Evolutionary conservation across 2,329 filamentous ascomycete species (phyloP).

Genomic region (Aspergillus pseudonomiae): DNA sequence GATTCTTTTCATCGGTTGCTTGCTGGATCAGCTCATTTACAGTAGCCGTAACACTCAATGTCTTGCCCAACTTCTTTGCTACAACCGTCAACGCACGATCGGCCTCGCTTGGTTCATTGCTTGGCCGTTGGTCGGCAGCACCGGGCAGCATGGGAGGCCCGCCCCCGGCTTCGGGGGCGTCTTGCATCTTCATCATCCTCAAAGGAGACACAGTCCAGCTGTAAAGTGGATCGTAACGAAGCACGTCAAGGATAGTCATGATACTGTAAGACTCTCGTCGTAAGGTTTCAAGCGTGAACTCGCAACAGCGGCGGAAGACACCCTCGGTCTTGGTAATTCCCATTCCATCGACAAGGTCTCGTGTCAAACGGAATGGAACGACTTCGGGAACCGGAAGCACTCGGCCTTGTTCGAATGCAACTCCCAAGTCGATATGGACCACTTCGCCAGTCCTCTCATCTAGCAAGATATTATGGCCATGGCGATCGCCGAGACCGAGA

Average conservation of each 20-base stretch:
- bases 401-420: conserved; percentile 94
- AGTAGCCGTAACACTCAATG: conserved; percentile 88
- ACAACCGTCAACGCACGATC: conserved; percentile 91
- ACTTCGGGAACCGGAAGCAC: conserved; percentile 94
- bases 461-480: conserved; percentile 95
- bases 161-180: conserved; percentile 50
- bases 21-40: conserved; percentile 97
- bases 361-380: conserved; percentile 90
- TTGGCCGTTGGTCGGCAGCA: conserved; percentile 39
- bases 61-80: conserved; percentile 93
- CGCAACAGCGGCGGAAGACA: conserved; percentile 95
- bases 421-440: conserved; percentile 94
- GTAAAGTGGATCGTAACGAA: conserved; percentile 97
- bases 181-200: conserved; percentile 68
- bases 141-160: conserved; percentile 40
- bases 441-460: conserved; percentile 89
- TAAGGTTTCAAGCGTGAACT: conserved; percentile 92
- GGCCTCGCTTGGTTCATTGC: conserved; percentile 73
- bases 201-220: conserved; percentile 86
- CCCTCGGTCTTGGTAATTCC: conserved; percentile 93
- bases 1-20: conserved; percentile 87
- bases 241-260: conserved; percentile 96
- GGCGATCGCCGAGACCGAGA: conserved; percentile 87
- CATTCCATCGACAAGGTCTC: conserved; percentile 96
- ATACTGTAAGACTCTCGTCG: conserved; percentile 96